Conservation (phyloP, 1,284 basidiomycete species). For the Sporisorium exsertum region DNA sequence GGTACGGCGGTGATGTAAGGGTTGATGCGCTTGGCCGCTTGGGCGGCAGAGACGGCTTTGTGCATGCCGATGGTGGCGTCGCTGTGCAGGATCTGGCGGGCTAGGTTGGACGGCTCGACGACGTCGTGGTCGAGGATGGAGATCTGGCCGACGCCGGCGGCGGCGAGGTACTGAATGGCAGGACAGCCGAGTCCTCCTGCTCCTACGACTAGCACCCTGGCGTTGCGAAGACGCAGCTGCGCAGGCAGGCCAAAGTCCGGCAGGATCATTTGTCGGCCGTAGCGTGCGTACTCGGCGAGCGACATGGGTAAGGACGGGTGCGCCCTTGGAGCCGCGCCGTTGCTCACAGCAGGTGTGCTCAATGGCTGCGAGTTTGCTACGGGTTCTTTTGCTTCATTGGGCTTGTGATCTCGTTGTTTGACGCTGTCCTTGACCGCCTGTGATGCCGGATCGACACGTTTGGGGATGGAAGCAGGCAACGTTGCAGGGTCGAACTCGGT, state of each 20-base stretch:
- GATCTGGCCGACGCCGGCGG: slow-evolving; percentile 87
- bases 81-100: slow-evolving; percentile 90
- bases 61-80: slow-evolving; percentile 81
- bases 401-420: background rate
- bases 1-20: slow-evolving; percentile 56
- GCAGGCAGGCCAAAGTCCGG: slow-evolving; percentile 82
- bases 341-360: background rate
- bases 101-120: slow-evolving; percentile 92
- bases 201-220: slow-evolving; percentile 87
- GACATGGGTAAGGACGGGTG: slow-evolving; percentile 59
- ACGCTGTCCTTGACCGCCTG: background rate
- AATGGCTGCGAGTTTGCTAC: background rate
- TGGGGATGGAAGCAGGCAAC: slow-evolving; percentile 12
- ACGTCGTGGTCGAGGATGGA: slow-evolving; percentile 90
- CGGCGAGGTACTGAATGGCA: slow-evolving; percentile 89
- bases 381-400: background rate
- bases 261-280: slow-evolving; percentile 97
- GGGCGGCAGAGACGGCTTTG: slow-evolving; percentile 84
- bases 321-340: background rate
- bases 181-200: slow-evolving; percentile 97
- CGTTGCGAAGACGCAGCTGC: slow-evolving; percentile 81
- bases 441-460: background rate
- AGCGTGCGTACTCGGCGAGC: slow-evolving; percentile 82
- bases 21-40: slow-evolving; percentile 68
- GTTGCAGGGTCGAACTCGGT: slow-evolving; percentile 55